phyloP scores from a whole-genome alignment of 2,329 filamentous ascomycete genomes.

The Aspergillus versicolor region DNA sequence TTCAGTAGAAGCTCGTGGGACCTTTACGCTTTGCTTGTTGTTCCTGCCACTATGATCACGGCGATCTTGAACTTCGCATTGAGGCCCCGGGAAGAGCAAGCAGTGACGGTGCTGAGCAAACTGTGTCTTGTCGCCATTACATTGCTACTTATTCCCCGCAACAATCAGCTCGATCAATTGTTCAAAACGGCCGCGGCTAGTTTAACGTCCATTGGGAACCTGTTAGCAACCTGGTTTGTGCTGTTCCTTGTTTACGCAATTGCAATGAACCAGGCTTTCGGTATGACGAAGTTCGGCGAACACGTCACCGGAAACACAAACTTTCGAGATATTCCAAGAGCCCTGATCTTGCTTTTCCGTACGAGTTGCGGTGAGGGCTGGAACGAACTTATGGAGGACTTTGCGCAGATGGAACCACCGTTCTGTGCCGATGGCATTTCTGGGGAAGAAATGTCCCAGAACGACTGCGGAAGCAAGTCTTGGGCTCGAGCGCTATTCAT shows the following conservation, averaged over 20 bases:
- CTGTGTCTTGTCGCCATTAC: constrained; percentile 89
- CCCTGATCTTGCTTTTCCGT: constrained; percentile 86
- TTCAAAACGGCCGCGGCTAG: constrained; percentile 98
- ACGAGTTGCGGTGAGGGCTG: constrained; percentile 94
- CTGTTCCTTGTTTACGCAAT: constrained; percentile 96
- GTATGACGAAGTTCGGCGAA: constrained; percentile 80
- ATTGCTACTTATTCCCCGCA: constrained; percentile 87
- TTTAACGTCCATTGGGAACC: constrained; percentile 83
- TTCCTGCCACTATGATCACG: constrained; percentile 77
- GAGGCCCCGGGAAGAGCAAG: constrained; percentile 50
- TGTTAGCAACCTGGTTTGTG: constrained; percentile 95
- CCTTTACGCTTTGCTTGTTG: constrained; percentile 77
- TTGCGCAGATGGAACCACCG: constrained; percentile 73
- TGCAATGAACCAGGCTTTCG: constrained; percentile 92
- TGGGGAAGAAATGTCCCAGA: constrained; percentile 77
- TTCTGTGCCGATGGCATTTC: constrained; percentile 65
- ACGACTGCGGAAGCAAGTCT: constrained; percentile 85
- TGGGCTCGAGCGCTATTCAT: constrained; percentile 93
- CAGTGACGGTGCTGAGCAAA: constrained; percentile 85
- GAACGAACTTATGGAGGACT: constrained; percentile 98
- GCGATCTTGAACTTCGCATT: constrained; percentile 69
- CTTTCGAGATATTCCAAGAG: constrained; percentile 90
- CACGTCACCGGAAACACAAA: constrained; percentile 78
- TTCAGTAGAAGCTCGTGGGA: constrained; percentile 96
- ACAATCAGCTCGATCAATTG: constrained; percentile 94